These are phyloP conservation scores for Aspergillus neotritici DNA, from an alignment of 2,329 filamentous ascomycete species.

Conservation along the genomic window DNA sequence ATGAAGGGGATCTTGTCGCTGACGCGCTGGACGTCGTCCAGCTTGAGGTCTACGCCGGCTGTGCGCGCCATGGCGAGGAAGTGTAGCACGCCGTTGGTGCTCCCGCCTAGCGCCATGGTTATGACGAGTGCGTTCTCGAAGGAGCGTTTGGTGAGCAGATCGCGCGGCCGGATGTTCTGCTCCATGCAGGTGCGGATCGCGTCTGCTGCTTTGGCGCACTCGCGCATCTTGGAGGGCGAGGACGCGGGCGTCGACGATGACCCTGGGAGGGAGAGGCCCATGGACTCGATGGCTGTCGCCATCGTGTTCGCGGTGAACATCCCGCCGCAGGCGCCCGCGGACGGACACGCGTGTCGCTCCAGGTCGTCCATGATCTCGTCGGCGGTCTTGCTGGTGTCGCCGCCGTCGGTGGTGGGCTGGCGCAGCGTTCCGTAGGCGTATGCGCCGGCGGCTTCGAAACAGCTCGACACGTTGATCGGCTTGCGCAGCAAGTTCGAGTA, in stretches of 20 bases:
- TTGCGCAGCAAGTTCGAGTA: slow-evolving; percentile 70
- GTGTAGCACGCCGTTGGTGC: slow-evolving; percentile 83
- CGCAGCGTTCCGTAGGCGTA: slow-evolving; percentile 69
- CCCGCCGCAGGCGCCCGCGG: slow-evolving; percentile 74
- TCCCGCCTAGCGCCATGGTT: slow-evolving; percentile 87
- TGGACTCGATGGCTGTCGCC: slow-evolving; percentile 83
- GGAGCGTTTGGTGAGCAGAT: slow-evolving; percentile 70
- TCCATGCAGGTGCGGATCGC: slow-evolving; percentile 76
- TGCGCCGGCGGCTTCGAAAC: slow-evolving; percentile 81
- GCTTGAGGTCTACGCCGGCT: slow-evolving; percentile 67
- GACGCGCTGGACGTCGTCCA: slow-evolving; percentile 78
- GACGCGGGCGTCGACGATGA: slow-evolving; percentile 77
- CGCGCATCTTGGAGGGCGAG: slow-evolving; percentile 76
- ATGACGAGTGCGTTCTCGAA: slow-evolving; percentile 87
- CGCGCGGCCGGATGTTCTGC: slow-evolving; percentile 71
- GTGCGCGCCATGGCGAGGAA: slow-evolving; percentile 86
- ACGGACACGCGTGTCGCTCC: slow-evolving; percentile 70
- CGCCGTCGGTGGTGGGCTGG: slow-evolving; percentile 59
- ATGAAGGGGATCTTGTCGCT: slow-evolving; percentile 80
- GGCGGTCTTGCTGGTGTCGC: slow-evolving; percentile 59
- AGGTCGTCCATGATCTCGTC: slow-evolving; percentile 80
- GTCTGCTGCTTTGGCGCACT: slow-evolving; percentile 74
- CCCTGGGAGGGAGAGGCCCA: slow-evolving; percentile 76
- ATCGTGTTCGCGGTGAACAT: slow-evolving; percentile 97
- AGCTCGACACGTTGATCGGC: slow-evolving; percentile 80